These are phyloP conservation scores for Blyttiomyces sp. DNA, from an alignment of 371 early-diverging fungal genomes.

Conservation along the genomic window DNA sequence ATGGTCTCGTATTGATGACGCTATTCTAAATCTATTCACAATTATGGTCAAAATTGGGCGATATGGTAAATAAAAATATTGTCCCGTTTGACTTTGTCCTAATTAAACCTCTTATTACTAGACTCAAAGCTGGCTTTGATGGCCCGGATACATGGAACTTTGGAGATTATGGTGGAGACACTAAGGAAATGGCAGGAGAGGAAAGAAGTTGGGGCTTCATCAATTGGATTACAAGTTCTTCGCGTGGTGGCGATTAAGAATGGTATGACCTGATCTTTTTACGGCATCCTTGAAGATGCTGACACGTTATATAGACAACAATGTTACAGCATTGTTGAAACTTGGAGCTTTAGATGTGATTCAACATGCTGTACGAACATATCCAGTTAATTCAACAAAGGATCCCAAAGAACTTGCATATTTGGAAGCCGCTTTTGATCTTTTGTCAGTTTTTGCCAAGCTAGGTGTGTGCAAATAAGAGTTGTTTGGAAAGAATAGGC, in stretches of 20 bases:
- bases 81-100: background rate
- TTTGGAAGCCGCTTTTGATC: conserved; percentile 23
- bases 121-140: conserved; percentile 38
- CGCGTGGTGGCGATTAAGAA: conserved; percentile 30
- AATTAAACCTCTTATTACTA: background rate
- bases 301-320: conserved; percentile 35
- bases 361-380: background rate
- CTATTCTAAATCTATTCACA: conserved; percentile 23
- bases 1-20: conserved; percentile 19
- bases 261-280: conserved; percentile 16
- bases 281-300: too few relatives aligned
- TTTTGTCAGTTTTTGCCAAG: conserved; percentile 29
- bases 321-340: conserved; percentile 30
- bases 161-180: conserved; percentile 28
- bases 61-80: conserved; percentile 26
- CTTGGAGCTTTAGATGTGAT: conserved; percentile 19
- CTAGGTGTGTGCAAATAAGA: conserved; percentile 1
- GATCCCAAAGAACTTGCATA: background rate
- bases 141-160: conserved; percentile 33
- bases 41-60: conserved; percentile 31
- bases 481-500: background rate
- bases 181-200: conserved; percentile 32
- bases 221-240: conserved; percentile 26
- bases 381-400: background rate
- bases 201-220: conserved; percentile 20